phyloP scores from a whole-genome alignment of 2,329 filamentous ascomycete species.

The Aspergillus sp. region DNA sequence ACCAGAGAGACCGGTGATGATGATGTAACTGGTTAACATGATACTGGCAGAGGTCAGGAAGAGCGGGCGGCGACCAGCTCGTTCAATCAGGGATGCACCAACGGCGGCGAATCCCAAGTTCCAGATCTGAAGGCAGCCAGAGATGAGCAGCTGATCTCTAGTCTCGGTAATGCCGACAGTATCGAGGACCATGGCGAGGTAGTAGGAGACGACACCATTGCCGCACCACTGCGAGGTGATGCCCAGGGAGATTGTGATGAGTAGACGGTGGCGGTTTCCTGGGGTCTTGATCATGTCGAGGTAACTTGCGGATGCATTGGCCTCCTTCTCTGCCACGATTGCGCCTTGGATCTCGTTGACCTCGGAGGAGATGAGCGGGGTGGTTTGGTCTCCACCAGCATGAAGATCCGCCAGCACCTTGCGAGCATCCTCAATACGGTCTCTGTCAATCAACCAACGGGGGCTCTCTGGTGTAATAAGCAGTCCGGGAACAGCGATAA shows the following conservation, averaged over 20 bases:
- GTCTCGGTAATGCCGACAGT: constrained; percentile 27
- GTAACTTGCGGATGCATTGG: constrained; percentile 21
- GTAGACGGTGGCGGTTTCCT: constrained; percentile 19
- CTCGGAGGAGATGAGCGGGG: constrained; percentile 25
- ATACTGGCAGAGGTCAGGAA: constrained; percentile 24
- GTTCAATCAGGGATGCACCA: constrained; percentile 26
- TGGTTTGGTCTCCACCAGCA: constrained; percentile 24
- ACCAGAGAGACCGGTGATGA: constrained; percentile 31
- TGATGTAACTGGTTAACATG: constrained; percentile 28
- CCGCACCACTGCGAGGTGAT: constrained; percentile 31
- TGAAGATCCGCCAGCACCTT: constrained; percentile 26
- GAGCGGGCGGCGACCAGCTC: constrained; percentile 26
- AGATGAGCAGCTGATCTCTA: constrained; percentile 23
- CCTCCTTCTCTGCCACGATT: constrained; percentile 24
- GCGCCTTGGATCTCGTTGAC: constrained; percentile 25
- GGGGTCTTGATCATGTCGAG: constrained; percentile 24
- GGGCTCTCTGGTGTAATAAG: constrained; percentile 28
- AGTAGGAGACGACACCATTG: constrained; percentile 32
- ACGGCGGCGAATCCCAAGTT: constrained; percentile 27
- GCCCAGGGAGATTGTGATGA: constrained; percentile 21
- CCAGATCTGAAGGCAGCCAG: constrained; percentile 28
- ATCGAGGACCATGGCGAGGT: constrained; percentile 22
- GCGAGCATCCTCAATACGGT: constrained; percentile 24
- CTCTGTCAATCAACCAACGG: constrained; percentile 26
- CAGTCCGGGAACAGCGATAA: constrained; percentile 25